These are phyloP conservation scores for Gynandropsis gynandra DNA, from an alignment of 345 rosid genomes.

Conservation along the genomic window DNA sequence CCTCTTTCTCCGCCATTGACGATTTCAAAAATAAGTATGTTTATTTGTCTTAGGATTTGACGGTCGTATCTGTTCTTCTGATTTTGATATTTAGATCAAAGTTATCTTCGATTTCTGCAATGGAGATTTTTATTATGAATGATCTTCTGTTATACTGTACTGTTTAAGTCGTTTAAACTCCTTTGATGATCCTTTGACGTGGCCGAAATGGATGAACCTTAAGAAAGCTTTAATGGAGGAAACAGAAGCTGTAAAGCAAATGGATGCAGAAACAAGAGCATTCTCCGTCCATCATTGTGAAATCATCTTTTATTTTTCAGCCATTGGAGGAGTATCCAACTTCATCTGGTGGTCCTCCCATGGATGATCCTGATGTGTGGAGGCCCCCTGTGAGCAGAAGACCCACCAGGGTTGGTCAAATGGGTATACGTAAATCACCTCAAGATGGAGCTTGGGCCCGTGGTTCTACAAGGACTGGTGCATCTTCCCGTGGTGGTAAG, in stretches of 20 bases:
- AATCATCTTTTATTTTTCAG: conserved; percentile 87
- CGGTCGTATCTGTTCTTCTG: no score
- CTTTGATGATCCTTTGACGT: conserved; percentile 67
- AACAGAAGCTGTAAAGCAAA: conserved; percentile 79
- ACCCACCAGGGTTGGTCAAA: conserved; percentile 72
- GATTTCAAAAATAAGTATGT: conserved; percentile 40
- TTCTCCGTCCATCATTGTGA: conserved; percentile 84
- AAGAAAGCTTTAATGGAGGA: conserved; percentile 90
- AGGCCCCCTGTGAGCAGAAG: conserved; percentile 81
- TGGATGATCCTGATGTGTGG: conserved; percentile 99
- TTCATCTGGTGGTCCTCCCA: conserved; percentile 69
- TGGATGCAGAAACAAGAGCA: conserved; percentile 88
- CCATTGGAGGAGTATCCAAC: conserved; percentile 95
- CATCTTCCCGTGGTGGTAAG: conserved; percentile 69
- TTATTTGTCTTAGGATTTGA: not conserved
- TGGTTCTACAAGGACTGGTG: conserved; percentile 45
- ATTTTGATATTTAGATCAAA: no score
- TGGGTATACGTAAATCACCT: conserved; percentile 71
- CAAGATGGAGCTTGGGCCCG: conserved; percentile 96
- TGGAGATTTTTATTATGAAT: no score
- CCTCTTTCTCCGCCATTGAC: conserved; percentile 43
- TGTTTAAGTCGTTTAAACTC: conserved; percentile 63
- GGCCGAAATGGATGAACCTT: conserved; percentile 92
- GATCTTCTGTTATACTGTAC: no score
- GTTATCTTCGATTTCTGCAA: not conserved